Base-by-base conservation (phyloP, 176 grass and related monocot genomes). In the Bromus sterilis region DNA sequence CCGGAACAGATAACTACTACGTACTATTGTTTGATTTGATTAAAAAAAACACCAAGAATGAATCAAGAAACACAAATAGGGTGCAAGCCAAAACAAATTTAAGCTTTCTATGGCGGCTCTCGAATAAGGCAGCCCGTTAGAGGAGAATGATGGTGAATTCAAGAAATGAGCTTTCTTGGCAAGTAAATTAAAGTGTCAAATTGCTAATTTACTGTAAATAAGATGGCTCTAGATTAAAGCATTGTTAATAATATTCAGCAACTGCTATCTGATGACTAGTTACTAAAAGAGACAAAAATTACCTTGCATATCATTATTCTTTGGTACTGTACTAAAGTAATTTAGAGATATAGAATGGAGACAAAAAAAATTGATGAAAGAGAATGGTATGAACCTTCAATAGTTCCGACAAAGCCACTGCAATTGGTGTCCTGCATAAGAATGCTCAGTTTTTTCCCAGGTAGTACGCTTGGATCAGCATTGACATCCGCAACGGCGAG, bases 401-500 rank as follows among this genome's bases (percentile, higher is more conserved):
- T 84, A n/a, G 73, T 91, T 40, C 92, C 92, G 32, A 91, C 58
- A 89, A 94, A 94, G 34, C 89, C 86, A 70, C 92, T 94, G 83
- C 89, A 94, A 58, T 94, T 91, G 16, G 92, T 91, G 56, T 94
- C 92, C 84, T 94, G 92, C 84, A 77, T 67, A 42, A 87, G 56
- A 71, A 94, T 25, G 62, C 63, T 89, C 23, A 94, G 44, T 31
- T 73, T 89, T 8, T 89, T 94, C 43, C 89, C 92, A 0, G 36
- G 11, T 23, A 94, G 92, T 74, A 94, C 9, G 20, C 53, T 75
- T 55, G 80, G 71, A 58, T 94, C 78, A 39, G 77, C 78, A 78
- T 94, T 94, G 69, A 94, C 86, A 84, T 94, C 89, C 14, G 78
- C 84, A 39, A 94, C 80, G n/a, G 92, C 92, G 4, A 94, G 86